A percentile compares a stretch with the other conserved stretches of the same genome.
phyloP scores from a whole-genome alignment of 1,284 basidiomycete species.

The Ustilago bromivora region DNA sequence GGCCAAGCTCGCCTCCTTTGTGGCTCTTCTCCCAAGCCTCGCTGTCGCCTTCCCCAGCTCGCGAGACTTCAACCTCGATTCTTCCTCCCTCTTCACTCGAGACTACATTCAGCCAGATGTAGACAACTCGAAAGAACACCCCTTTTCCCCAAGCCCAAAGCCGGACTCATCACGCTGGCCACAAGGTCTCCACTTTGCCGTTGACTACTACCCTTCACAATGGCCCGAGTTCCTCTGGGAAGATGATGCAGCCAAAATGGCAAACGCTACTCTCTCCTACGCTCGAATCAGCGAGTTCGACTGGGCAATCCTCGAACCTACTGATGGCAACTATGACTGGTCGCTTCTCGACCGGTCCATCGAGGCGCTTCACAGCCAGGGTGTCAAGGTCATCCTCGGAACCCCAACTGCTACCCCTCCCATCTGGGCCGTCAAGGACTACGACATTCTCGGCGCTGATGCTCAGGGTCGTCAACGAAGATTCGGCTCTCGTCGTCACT shows the following conservation, averaged over 20 bases:
- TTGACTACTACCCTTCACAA: conserved; percentile 57
- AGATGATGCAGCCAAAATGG: conserved; percentile 46
- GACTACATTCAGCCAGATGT: conserved; percentile 88
- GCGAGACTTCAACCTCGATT: conserved; percentile 74
- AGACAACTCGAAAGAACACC: conserved; percentile 21
- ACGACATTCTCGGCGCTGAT: conserved; percentile 52
- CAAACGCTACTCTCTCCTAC: conserved; percentile 40
- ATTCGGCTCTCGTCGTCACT: conserved; percentile 50
- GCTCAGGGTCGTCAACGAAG: conserved; percentile 31
- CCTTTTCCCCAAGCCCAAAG: conserved; percentile 13
- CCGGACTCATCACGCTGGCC: conserved; percentile 36
- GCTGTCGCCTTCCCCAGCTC: conserved; percentile 26
- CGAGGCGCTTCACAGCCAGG: conserved; percentile 33
- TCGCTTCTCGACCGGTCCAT: conserved; percentile 41
- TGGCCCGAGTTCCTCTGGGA: conserved; percentile 49
- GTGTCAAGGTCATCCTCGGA: conserved; percentile 56
- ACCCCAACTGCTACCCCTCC: conserved; percentile 53
- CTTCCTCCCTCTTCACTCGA: conserved; percentile 93
- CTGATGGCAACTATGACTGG: conserved; percentile 51
- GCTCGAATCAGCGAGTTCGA: conserved; percentile 57
- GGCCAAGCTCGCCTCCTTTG: conserved; percentile 24
- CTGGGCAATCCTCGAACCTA: conserved; percentile 54
- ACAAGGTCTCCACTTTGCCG: conserved; percentile 43
- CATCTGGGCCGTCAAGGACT: conserved; percentile 51
- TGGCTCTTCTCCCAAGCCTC: conserved; percentile 24